A percentile compares a stretch with the other conserved stretches of the same genome.
phyloP scores from a whole-genome alignment of 805 yeast species.

The Trichomonascus vanleenenianus region DNA sequence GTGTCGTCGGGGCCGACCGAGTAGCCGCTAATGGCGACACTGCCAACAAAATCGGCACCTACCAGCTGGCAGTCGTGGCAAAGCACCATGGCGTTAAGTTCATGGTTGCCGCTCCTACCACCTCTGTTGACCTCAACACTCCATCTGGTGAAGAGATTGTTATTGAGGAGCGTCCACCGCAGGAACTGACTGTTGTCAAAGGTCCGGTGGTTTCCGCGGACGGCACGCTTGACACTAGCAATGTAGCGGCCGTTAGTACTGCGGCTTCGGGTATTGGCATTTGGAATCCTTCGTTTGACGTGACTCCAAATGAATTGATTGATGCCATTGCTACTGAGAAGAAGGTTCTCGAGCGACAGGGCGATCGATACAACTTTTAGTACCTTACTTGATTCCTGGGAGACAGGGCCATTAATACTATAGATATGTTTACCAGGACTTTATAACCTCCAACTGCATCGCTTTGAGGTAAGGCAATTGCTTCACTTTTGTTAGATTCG shows the following conservation, averaged over 20 bases:
- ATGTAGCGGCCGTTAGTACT: constrained; percentile 51
- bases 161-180: constrained; percentile 80
- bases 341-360: constrained; percentile 42
- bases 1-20: constrained; percentile 93
- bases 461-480: no score
- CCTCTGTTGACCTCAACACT: constrained; percentile 73
- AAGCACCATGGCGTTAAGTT: constrained; percentile 65
- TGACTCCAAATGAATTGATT: constrained; percentile 74
- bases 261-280: constrained; percentile 82
- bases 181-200: constrained; percentile 67
- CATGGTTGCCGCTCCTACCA: constrained; percentile 91
- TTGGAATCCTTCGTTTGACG: constrained; percentile 97
- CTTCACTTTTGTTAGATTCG: no score
- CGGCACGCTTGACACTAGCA: constrained; percentile 23
- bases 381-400: no score
- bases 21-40: constrained; percentile 91
- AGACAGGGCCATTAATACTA: no score
- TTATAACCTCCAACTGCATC: no score
- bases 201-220: constrained; percentile 50
- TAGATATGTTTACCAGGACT: no score
- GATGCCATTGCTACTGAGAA: constrained; percentile 89
- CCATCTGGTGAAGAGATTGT: constrained; percentile 63
- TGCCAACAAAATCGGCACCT: constrained; percentile 95
- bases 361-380: constrained; percentile 45
- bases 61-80: constrained; percentile 73